Base-by-base conservation (phyloP, 1,284 basidiomycete genomes). In the Austroboletus novae-zelandiae region DNA sequence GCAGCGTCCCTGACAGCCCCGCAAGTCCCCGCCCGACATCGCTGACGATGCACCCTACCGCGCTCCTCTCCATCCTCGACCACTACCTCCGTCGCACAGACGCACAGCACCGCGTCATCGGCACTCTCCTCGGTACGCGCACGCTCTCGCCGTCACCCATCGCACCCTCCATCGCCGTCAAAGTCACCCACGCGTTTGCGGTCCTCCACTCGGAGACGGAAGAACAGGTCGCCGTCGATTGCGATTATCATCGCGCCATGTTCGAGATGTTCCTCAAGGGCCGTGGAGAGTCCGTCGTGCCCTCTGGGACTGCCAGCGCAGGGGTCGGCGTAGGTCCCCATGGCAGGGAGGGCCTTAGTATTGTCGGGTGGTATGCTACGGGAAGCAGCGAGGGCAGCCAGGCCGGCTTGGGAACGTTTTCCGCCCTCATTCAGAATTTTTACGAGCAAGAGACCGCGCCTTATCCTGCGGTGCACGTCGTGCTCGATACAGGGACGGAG, bases 341-440 rank as follows among this genome's bases (percentile, higher is more conserved):
- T 20, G 55, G 55, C 36, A 67, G 39, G 43, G 62, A 61, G 39
- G 57, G 52, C 18, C 91, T 95, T 66, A 81, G 86, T 47, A 93
- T 95, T 57, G 89, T 95, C 40, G 93, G 93, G 55, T 96, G 93
- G 93, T 92, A 61, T 53, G 84, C 74, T 17, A 62, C 52, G 10
- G 55, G 57, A n/a, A 62, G 60, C 45, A 52, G 49, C 44, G 64
- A 66, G 53, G 40, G 49, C 14, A 52, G 52, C n/a, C 57, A 54
- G 42, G 89, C 89, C 4, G 85, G 89, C 57, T 81, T 99, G 53
- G 96, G 97, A 76, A 92, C 91, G 14, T 96, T 96, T 77, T 96
- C 94, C 40, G 94, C 97, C 18, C 80, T 99, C 57, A 97, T 99
- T 65, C 97, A 99, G 80, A 95, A 98, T 73, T 98, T 98, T 74